Conservation (phyloP, 768 basidiomycete genomes). For the Crucibulum laeve region DNA sequence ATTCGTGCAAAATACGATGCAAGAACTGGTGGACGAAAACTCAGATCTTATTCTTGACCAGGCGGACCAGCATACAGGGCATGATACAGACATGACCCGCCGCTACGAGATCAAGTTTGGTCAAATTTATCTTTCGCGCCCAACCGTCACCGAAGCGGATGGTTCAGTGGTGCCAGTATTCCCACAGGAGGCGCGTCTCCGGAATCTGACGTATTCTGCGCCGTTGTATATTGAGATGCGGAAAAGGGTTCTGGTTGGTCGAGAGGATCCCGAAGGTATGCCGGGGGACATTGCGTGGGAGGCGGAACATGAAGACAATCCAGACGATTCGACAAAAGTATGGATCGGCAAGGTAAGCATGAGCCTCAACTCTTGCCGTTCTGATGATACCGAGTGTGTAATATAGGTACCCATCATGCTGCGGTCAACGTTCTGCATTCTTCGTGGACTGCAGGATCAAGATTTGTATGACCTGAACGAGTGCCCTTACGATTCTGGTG, state of each 20-base stretch:
- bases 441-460: slow-evolving; percentile 71
- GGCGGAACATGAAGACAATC: slow-evolving; percentile 58
- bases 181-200: slow-evolving; percentile 92
- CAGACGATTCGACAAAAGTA: slow-evolving; percentile 74
- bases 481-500: slow-evolving; percentile 98
- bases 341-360: slow-evolving; percentile 87
- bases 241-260: slow-evolving; percentile 76
- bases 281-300: slow-evolving; percentile 82
- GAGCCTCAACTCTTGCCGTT: background rate
- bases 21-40: slow-evolving; percentile 97
- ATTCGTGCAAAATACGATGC: slow-evolving; percentile 99
- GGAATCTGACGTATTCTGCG: slow-evolving; percentile 95
- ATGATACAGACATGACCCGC: slow-evolving; percentile 72
- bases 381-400: slow-evolving; percentile 1
- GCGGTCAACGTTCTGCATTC: slow-evolving; percentile 91
- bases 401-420: slow-evolving; percentile 95
- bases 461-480: slow-evolving; percentile 92
- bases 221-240: slow-evolving; percentile 95
- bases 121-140: slow-evolving; percentile 94
- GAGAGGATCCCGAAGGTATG: slow-evolving; percentile 75
- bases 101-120: slow-evolving; percentile 97
- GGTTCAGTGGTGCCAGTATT: slow-evolving; percentile 92
- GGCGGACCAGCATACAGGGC: slow-evolving; percentile 92
- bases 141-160: slow-evolving; percentile 93
- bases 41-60: slow-evolving; percentile 95